Base-by-base conservation (phyloP, 2,329 filamentous ascomycete genomes). In the Aureobasidium sp. region DNA sequence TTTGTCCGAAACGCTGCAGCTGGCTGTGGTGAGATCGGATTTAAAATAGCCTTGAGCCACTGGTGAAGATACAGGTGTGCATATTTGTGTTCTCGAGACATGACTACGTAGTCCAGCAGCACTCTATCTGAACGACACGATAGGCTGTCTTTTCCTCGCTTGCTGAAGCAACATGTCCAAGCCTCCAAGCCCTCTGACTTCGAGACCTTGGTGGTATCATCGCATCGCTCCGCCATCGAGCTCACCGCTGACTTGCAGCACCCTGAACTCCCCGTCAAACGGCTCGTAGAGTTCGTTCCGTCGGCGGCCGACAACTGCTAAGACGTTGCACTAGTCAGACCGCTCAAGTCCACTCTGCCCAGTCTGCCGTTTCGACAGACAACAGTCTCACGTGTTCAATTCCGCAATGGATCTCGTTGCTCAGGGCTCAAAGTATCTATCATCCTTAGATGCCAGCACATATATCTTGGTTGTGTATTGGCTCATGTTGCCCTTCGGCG, bases 371-470 rank as follows among this genome's bases (percentile, higher is more conserved):
- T 34, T 29, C 42, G 55, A 59, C 42, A 48, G 42, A 15, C 55
- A 59, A 59, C 55, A 48, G 34, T 36, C 53, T 58, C 55, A 48
- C 55, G 55, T 59, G 55, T 36, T 22, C 55, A 25, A 29, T 14
- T 57, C 37, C 53, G 17, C 14, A 22, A n/a, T 57, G 6, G 39
- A 34, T 11, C 41, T n/a, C 41, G 17, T 45, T 9, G 11, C 9
- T 39, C 25, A 17, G 42, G 20, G 17, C 5, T 45, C 17, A 22
- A 45, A 25, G 53, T n/a, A 15, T 15, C 27, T 22, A n/a, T 45
- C 12, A 8, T 45, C 41, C 52, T 44, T 41, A 9, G 20, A 14
- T 31, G 14, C 12, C 8, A 42, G 36, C 22, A 42, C 22, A 17
- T 55, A 42, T 44, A 29, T 12, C 27, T 12, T 34, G 17, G 17